These are phyloP conservation scores for Solioccasus polychromus DNA, from an alignment of 768 basidiomycete species.

Conservation along the genomic window DNA sequence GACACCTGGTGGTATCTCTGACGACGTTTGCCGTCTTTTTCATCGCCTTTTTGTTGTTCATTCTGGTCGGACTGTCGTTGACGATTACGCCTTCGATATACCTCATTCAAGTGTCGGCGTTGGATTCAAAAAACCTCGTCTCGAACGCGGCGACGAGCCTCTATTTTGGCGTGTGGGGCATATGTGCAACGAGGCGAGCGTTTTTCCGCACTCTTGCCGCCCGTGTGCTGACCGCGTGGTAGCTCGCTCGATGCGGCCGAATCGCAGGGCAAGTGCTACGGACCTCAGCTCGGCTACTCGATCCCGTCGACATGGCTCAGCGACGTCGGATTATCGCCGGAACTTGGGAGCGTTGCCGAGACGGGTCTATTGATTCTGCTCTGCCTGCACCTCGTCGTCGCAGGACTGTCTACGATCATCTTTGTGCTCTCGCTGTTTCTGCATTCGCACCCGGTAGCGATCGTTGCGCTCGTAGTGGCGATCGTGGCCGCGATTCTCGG, in stretches of 20 bases:
- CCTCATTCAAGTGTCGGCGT: conserved; percentile 46
- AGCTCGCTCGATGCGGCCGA: conserved; percentile 8
- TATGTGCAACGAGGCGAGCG: conserved; percentile 57
- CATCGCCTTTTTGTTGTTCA: conserved; percentile 64
- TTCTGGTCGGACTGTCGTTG: conserved; percentile 72
- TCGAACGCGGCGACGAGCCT: conserved; percentile 59
- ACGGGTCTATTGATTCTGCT: conserved; percentile 52
- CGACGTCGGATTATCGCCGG: conserved; percentile 42
- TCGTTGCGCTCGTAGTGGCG: conserved; percentile 59
- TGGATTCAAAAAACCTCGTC: conserved; percentile 28
- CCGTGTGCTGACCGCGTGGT: not conserved
- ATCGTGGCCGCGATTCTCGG: conserved; percentile 55
- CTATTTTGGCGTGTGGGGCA: conserved; percentile 81
- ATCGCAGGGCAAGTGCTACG: conserved; percentile 46
- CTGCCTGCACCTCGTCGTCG: conserved; percentile 65
- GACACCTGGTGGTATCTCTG: conserved; percentile 48
- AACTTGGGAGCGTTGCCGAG: conserved; percentile 45
- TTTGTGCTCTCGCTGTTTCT: conserved; percentile 57
- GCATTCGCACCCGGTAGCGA: conserved; percentile 50
- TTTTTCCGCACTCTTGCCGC: too few relatives aligned
- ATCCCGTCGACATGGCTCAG: conserved; percentile 47
- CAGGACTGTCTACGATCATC: conserved; percentile 54
- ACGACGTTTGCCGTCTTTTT: conserved; percentile 51
- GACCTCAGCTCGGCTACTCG: conserved; percentile 67
- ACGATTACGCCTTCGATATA: conserved; percentile 73